Conservation (phyloP, 1,284 basidiomycete genomes). For the Cystobasidiaceae sp. region DNA sequence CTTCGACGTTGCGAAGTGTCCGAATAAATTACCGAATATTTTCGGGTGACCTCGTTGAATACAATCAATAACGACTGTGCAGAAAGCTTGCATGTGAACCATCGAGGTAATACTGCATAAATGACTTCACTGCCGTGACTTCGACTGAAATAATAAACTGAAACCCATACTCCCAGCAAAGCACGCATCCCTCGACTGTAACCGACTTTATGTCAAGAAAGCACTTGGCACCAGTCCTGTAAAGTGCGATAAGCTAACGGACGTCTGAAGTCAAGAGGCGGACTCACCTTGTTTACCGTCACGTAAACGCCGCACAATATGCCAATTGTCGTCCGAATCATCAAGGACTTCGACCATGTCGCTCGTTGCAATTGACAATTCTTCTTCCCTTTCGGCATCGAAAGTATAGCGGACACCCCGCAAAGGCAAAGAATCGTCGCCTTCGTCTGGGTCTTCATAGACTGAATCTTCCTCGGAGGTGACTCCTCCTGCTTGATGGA, state of each 20-base stretch:
- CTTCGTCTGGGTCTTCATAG: slow-evolving; percentile 25
- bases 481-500: not conserved
- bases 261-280: not conserved
- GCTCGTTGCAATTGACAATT: slow-evolving; percentile 8
- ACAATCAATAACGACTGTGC: too few relatives aligned
- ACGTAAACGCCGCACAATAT: slow-evolving; percentile 24
- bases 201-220: slow-evolving; percentile 4
- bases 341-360: slow-evolving; percentile 28
- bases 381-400: slow-evolving; percentile 26
- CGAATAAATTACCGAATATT: too few relatives aligned
- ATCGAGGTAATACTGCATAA: too few relatives aligned
- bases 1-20: too few relatives aligned
- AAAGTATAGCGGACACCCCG: slow-evolving; percentile 23
- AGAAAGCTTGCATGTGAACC: too few relatives aligned
- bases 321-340: slow-evolving; percentile 30
- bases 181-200: too few relatives aligned
- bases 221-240: slow-evolving; percentile 26
- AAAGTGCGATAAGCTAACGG: not conserved
- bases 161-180: too few relatives aligned
- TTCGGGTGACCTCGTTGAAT: too few relatives aligned
- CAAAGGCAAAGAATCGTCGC: slow-evolving; percentile 17
- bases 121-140: too few relatives aligned
- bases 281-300: slow-evolving; percentile 23
- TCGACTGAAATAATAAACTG: too few relatives aligned
- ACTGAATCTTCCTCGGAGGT: slow-evolving; percentile 19